Evolutionary conservation across 768 basidiomycete genomes (phyloP).

Genomic region (Boletus eberwhitei): DNA sequence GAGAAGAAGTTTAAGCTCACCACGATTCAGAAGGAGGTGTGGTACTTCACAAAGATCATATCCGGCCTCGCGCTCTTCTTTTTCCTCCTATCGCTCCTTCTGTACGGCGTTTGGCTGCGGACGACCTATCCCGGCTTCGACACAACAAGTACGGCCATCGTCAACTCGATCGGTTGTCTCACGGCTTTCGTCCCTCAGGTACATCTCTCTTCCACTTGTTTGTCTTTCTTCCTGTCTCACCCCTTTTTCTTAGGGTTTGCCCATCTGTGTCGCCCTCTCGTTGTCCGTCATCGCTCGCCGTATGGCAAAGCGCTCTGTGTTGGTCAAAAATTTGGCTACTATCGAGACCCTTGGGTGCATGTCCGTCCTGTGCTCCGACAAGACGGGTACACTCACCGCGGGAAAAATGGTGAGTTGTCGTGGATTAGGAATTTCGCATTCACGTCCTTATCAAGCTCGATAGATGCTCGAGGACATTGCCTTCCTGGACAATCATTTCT

Average conservation of each 20-base stretch:
- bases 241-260: slow-evolving; percentile 28
- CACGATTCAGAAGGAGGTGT: slow-evolving; percentile 45
- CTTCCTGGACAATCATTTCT: slow-evolving; percentile 31
- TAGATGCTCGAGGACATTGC: slow-evolving; percentile 40
- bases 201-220: background rate
- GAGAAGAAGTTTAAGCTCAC: slow-evolving; percentile 44
- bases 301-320: slow-evolving; percentile 44
- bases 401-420: slow-evolving; percentile 39
- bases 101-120: slow-evolving; percentile 40
- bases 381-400: slow-evolving; percentile 48
- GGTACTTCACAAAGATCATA: slow-evolving; percentile 51
- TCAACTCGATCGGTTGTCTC: slow-evolving; percentile 37
- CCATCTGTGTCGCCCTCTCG: slow-evolving; percentile 45
- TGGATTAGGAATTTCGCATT: no score
- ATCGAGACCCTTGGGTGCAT: slow-evolving; percentile 53
- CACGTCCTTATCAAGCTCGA: background rate
- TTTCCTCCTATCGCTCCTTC: slow-evolving; percentile 40
- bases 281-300: slow-evolving; percentile 46
- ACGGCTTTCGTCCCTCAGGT: slow-evolving; percentile 42
- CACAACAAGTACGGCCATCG: slow-evolving; percentile 33
- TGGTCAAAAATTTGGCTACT: slow-evolving; percentile 49
- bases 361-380: slow-evolving; percentile 51
- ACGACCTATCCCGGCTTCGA: slow-evolving; percentile 30
- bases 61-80: slow-evolving; percentile 38
- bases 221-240: background rate